phyloP scores from a whole-genome alignment of 352 stramenopile genomes.

The Elongisporangium anandrum region DNA sequence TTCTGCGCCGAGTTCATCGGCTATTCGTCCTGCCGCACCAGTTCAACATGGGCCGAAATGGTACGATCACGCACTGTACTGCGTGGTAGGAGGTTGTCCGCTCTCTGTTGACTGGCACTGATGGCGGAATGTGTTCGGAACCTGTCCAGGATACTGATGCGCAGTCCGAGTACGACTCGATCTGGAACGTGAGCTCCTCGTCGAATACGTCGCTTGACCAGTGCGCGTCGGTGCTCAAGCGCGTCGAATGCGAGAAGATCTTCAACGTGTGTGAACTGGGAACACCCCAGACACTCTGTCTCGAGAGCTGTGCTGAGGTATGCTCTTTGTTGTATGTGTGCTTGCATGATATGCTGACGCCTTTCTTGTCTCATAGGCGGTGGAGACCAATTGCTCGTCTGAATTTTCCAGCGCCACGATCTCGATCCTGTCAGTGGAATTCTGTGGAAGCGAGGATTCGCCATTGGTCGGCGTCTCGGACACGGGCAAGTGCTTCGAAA shows the following conservation, averaged over 20 bases:
- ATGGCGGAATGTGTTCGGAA: background rate
- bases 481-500: constrained; percentile 65
- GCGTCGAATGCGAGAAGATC: constrained; percentile 43
- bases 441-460: constrained; percentile 26
- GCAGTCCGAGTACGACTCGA: constrained; percentile 20
- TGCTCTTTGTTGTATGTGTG: background rate
- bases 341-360: background rate
- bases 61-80: constrained; percentile 9
- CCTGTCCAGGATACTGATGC: constrained; percentile 35
- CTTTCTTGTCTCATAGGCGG: constrained; percentile 1
- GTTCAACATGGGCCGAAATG: constrained; percentile 47
- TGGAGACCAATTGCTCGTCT: constrained; percentile 40
- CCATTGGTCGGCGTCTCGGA: constrained; percentile 24
- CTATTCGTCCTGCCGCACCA: constrained; percentile 54
- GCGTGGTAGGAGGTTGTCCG: background rate
- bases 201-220: constrained; percentile 1
- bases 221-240: constrained; percentile 34
- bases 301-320: constrained; percentile 31
- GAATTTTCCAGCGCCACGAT: constrained; percentile 9
- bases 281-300: constrained; percentile 49
- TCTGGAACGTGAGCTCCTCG: constrained; percentile 19
- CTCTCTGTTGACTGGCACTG: background rate
- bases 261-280: constrained; percentile 77
- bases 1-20: constrained; percentile 49
- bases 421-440: constrained; percentile 6